Evolutionary conservation across 2,329 filamentous ascomycete genomes (phyloP).

Genomic region (Botrytis paeoniae): DNA sequence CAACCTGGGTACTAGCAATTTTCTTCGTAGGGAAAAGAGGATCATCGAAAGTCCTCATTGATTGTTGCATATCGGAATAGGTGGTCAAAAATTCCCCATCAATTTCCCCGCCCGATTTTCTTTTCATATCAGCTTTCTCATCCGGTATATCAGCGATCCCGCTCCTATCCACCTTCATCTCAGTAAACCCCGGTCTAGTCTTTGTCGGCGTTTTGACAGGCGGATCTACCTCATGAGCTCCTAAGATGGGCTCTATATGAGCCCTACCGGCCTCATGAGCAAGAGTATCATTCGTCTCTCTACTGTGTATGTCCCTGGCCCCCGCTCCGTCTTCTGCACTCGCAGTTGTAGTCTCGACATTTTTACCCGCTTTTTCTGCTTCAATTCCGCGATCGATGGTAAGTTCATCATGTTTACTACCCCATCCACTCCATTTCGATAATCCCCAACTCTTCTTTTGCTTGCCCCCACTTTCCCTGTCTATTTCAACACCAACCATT

Average conservation of each 20-base stretch:
- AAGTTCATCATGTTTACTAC: slow-evolving; percentile 80
- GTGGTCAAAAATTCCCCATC: slow-evolving; percentile 45
- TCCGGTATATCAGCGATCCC: slow-evolving; percentile 43
- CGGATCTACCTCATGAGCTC: background rate
- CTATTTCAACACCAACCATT: slow-evolving; percentile 46
- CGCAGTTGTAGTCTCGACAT: slow-evolving; percentile 37
- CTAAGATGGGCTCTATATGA: background rate
- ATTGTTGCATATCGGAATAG: slow-evolving; percentile 41
- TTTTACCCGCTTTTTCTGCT: slow-evolving; percentile 47
- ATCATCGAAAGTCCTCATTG: slow-evolving; percentile 42
- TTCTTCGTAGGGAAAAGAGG: slow-evolving; percentile 19
- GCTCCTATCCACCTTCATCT: slow-evolving; percentile 44
- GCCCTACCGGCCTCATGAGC: background rate
- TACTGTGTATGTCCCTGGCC: slow-evolving; percentile 36
- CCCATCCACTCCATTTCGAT: slow-evolving; percentile 82
- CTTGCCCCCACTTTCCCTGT: slow-evolving; percentile 49
- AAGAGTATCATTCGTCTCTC: slow-evolving; percentile 24
- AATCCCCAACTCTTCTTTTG: slow-evolving; percentile 68
- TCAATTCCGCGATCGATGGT: slow-evolving; percentile 61
- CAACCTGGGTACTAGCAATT: background rate
- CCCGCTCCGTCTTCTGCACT: slow-evolving; percentile 45
- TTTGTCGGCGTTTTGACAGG: background rate
- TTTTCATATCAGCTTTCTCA: slow-evolving; percentile 40
- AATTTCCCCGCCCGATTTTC: slow-evolving; percentile 37
- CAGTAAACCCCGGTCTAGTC: slow-evolving; percentile 23